These are phyloP conservation scores for Nematocida parisii DNA, from an alignment of 371 early-diverging fungal species.

Conservation along the genomic window DNA sequence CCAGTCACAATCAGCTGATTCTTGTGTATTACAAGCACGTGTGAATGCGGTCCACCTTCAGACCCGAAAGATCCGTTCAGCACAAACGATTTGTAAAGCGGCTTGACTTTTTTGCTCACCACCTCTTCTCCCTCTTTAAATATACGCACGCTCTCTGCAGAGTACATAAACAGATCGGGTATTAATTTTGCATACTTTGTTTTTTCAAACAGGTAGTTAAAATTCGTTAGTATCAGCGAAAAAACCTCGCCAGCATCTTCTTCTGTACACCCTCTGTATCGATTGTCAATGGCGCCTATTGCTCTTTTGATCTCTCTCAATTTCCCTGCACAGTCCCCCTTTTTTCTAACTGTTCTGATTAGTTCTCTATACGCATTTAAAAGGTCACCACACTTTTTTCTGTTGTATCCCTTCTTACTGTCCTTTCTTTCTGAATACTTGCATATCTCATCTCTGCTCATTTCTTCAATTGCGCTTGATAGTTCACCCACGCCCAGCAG, in stretches of 20 bases:
- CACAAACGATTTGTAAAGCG: constrained; percentile 54
- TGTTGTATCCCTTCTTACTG: constrained; percentile 34
- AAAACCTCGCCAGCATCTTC: constrained; percentile 59
- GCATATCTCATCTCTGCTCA: constrained; percentile 5
- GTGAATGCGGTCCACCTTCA: constrained; percentile 52
- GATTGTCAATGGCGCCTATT: constrained; percentile 35
- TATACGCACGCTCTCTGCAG: constrained; percentile 15
- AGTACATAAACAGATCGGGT: constrained; percentile 45
- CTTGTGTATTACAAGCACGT: constrained; percentile 37
- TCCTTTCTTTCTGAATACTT: constrained; percentile 4
- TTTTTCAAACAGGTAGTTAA: constrained; percentile 51
- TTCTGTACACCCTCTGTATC: constrained; percentile 50
- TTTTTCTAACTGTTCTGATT: constrained; percentile 7
- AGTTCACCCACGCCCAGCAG: constrained; percentile 52
- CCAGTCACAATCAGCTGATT: constrained; percentile 42
- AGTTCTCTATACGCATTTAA: constrained; percentile 34
- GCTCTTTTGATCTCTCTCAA: constrained; percentile 45
- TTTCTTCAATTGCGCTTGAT: constrained; percentile 17
- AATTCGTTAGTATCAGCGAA: constrained; percentile 56
- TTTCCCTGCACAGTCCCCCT: constrained; percentile 14
- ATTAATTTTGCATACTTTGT: constrained; percentile 33
- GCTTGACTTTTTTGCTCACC: not conserved
- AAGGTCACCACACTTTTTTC: constrained; percentile 34
- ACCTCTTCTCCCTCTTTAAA: not conserved
- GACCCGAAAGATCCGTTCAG: constrained; percentile 55